Conservation (phyloP, 2,329 filamentous ascomycete genomes). For the Talaromyces piceae region DNA sequence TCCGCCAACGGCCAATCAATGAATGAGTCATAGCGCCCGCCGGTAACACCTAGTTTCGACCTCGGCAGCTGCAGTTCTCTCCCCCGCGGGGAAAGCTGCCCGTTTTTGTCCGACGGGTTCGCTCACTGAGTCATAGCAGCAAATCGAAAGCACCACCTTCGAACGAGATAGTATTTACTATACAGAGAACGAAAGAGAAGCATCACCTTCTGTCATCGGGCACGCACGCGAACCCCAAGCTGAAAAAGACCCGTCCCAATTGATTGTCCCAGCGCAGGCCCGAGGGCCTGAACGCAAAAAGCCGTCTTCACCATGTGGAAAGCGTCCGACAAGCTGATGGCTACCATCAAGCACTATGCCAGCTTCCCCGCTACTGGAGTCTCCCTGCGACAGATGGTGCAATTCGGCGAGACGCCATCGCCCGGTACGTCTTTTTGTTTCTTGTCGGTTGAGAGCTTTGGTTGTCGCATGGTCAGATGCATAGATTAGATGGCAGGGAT, state of each 20-base stretch:
- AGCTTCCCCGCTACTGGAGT: slow-evolving; percentile 94
- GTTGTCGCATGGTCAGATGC: not conserved
- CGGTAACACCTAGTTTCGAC: slow-evolving; percentile 2
- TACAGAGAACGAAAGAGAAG: not conserved
- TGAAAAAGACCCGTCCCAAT: not conserved
- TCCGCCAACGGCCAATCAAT: not conserved
- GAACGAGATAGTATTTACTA: not conserved
- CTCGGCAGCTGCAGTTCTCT: slow-evolving; percentile 12
- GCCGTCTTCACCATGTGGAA: slow-evolving; percentile 69
- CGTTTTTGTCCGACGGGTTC: slow-evolving; percentile 14
- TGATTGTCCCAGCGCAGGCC: not conserved
- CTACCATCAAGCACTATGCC: slow-evolving; percentile 94
- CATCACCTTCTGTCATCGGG: not conserved
- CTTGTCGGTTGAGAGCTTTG: too few species aligned
- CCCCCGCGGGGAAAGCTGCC: slow-evolving; percentile 10
- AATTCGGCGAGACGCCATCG: slow-evolving; percentile 91
- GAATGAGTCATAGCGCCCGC: not conserved
- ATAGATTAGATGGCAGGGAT: not conserved
- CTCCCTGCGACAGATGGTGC: slow-evolving; percentile 96
- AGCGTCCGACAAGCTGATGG: slow-evolving; percentile 82
- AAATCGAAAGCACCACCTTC: not conserved
- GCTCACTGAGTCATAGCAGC: not conserved
- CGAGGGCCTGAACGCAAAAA: slow-evolving; percentile 11
- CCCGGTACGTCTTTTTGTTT: slow-evolving; percentile 53
- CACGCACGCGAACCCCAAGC: not conserved